Evolutionary conservation across 1,139 yeast species (phyloP).

Genomic region (Zhuliangozyma parablackwelliae): DNA sequence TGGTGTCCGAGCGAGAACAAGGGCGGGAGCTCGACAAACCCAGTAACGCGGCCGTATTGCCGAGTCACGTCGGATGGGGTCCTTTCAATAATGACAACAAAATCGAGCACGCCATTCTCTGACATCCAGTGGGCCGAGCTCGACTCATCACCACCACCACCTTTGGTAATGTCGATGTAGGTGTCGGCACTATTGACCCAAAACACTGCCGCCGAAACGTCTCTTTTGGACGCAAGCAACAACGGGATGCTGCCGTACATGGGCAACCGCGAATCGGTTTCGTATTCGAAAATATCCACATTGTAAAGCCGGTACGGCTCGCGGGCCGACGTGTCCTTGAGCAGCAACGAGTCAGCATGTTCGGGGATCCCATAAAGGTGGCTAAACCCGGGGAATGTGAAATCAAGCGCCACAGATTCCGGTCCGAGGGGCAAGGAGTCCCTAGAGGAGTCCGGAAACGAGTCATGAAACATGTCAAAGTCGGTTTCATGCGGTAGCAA

Average conservation of each 20-base stretch:
- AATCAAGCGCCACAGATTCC: constrained; percentile 80
- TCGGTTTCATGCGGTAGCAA: constrained; percentile 52
- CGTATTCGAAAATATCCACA: constrained; percentile 93
- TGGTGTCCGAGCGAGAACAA: constrained; percentile 83
- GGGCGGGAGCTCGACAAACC: constrained; percentile 72
- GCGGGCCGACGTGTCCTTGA: constrained; percentile 58
- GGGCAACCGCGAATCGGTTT: constrained; percentile 72
- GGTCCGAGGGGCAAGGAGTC: constrained; percentile 82
- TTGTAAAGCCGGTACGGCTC: constrained; percentile 84
- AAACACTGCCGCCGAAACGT: constrained; percentile 67
- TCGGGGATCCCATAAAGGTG: constrained; percentile 92
- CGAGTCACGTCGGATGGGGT: constrained; percentile 57
- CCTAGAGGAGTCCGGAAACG: constrained; percentile 55
- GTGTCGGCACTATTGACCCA: constrained; percentile 96
- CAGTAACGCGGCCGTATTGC: constrained; percentile 71
- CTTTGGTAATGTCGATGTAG: constrained; percentile 66
- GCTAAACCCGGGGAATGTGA: constrained; percentile 54
- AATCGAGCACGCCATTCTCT: constrained; percentile 79
- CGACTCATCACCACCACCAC: constrained; percentile 18
- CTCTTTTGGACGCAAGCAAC: constrained; percentile 63
- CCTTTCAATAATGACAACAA: constrained; percentile 63
- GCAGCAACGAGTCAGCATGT: constrained; percentile 76
- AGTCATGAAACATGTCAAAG: constrained; percentile 56
- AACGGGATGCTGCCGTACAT: constrained; percentile 96
- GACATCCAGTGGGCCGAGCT: constrained; percentile 82